Base-by-base conservation (phyloP, 148 eudicot genomes). In the Pouteria glomerata region DNA sequence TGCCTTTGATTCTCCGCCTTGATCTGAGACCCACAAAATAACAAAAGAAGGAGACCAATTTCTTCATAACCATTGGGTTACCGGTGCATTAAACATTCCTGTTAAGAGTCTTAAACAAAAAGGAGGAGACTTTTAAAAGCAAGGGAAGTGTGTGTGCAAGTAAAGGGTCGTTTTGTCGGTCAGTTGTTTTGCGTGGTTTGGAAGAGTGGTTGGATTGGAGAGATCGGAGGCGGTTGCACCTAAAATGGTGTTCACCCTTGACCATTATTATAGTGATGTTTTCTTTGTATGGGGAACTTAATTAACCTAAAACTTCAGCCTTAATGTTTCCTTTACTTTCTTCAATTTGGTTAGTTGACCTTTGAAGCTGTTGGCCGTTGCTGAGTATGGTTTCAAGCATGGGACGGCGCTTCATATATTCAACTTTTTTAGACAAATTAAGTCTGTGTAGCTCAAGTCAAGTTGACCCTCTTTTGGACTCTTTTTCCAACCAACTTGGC, bases 221-320 rank as follows among this genome's bases (percentile, higher is more conserved):
- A 58, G 80, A 71, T 69, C 71, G 73, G 23, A 75, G 57, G 75
- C 78, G 69, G 88, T 75, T 85, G 77, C 72, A 80, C 84, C 88
- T 75, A 82, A 69, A 63, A 33, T 50, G 47, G 26, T 15, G 69
- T 70, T n/a, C 57, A 76, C 73, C 27, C 57, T 69, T 73, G 50
- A 73, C 70, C 73, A 55, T 73, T 68, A 37, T 45, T 11, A 48
- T 48, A 48, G 15, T 8, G 13, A 48, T 48, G 18, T 11, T 48
- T 48, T 48, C 53, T 15, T 18, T 51, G 18, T 50, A 23, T 16
- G 21, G 23, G 19, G 55, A 26, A 24, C 2, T 55, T 4, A n/a
- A 55, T 55, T 24, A 23, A 24, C 50, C 50, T 44, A 44, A 44
- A 27, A 16, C 56, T 42, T 27, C 35, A 29, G 29, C 55, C 34